phyloP scores from a whole-genome alignment of 768 basidiomycete genomes.

The Paxillus involutus region DNA sequence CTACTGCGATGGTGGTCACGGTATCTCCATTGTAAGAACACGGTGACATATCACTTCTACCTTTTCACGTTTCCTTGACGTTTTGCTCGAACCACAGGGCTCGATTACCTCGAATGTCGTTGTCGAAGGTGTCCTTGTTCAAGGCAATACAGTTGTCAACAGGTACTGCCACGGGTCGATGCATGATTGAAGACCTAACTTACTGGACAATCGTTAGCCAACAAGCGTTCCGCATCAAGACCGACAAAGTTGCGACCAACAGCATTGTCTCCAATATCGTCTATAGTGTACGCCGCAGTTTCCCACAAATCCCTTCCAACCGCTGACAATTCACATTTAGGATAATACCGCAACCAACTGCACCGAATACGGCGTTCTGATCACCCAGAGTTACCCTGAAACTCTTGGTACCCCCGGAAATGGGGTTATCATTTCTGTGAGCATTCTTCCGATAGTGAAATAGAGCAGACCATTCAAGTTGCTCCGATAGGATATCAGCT shows the following conservation, averaged over 20 bases:
- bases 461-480: background rate
- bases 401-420: constrained; percentile 55
- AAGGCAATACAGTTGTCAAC: constrained; percentile 53
- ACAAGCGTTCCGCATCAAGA: constrained; percentile 66
- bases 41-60: no score
- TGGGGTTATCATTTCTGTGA: constrained; percentile 58
- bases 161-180: constrained; percentile 35
- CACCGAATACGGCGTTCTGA: constrained; percentile 54
- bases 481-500: constrained; percentile 45
- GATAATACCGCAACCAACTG: constrained; percentile 55
- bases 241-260: constrained; percentile 41
- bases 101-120: constrained; percentile 40
- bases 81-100: no score
- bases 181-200: background rate
- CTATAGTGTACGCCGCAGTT: constrained; percentile 38
- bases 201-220: constrained; percentile 29
- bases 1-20: constrained; percentile 59
- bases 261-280: constrained; percentile 50
- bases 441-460: constrained; percentile 34
- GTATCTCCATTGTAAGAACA: constrained; percentile 49
- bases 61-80: no score
- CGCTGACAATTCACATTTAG: constrained; percentile 21
- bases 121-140: constrained; percentile 49
- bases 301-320: background rate
- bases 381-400: constrained; percentile 62